Conservation (phyloP, 1,139 yeast genomes). For the Diutina scorzettiae region DNA sequence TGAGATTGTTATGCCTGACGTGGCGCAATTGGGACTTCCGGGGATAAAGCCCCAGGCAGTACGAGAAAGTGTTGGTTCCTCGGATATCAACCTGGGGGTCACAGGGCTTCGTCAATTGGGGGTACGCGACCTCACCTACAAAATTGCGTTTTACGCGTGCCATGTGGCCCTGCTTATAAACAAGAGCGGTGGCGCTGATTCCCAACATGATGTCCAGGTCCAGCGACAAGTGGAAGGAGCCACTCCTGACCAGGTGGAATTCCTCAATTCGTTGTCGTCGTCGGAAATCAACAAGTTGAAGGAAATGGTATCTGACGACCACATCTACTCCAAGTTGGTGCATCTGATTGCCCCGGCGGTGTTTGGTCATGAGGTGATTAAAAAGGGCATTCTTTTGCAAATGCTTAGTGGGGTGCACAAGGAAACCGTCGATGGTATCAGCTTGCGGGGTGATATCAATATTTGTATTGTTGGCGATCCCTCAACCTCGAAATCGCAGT, state of each 20-base stretch:
- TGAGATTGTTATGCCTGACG: conserved; percentile 91
- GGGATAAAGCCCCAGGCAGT: conserved; percentile 86
- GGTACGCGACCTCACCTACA: conserved; percentile 87
- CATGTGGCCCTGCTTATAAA: conserved; percentile 59
- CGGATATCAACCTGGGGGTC: conserved; percentile 70
- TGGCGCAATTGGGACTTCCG: conserved; percentile 90
- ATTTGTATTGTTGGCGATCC: conserved; percentile 98
- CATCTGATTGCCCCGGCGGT: conserved; percentile 94
- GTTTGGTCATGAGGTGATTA: conserved; percentile 89
- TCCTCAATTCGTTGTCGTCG: conserved; percentile 67
- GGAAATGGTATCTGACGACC: conserved; percentile 84
- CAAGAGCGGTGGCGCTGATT: conserved; percentile 27
- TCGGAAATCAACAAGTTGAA: conserved; percentile 79
- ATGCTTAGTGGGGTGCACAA: conserved; percentile 95
- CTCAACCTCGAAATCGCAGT: conserved; percentile 94
- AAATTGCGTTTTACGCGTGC: conserved; percentile 83
- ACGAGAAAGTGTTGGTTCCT: conserved; percentile 41
- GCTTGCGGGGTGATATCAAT: conserved; percentile 93
- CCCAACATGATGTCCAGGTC: conserved; percentile 17
- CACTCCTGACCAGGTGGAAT: conserved; percentile 62
- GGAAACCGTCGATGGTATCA: conserved; percentile 86
- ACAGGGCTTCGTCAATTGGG: conserved; percentile 80
- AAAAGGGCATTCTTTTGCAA: conserved; percentile 84
- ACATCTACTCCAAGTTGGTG: conserved; percentile 75
- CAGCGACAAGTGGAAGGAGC: conserved; percentile 13